phyloP scores from a whole-genome alignment of 257 asterid genomes.

The Nicotiana sylvestris region DNA sequence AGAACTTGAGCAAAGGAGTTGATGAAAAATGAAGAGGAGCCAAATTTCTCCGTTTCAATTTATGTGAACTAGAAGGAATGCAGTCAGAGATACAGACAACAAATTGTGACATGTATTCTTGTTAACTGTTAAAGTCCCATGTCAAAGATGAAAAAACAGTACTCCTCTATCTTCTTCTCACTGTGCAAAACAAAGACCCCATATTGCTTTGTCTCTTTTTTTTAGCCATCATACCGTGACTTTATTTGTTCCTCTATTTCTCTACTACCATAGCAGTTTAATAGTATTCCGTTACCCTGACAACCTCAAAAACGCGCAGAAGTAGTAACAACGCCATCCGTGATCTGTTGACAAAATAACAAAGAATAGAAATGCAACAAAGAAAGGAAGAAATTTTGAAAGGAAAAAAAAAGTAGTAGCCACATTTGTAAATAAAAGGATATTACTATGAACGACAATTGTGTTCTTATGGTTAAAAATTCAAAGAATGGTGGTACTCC shows the following conservation, averaged over 20 bases:
- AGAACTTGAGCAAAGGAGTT: too few species aligned
- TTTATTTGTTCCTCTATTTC: neutral
- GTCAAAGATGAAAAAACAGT: slow-evolving; percentile 17
- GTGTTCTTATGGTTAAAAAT: neutral
- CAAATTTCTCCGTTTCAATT: too few species aligned
- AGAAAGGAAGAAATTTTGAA: neutral
- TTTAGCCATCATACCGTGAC: slow-evolving; percentile 1
- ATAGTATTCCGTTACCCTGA: neutral
- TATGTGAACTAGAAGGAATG: neutral
- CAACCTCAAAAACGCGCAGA: slow-evolving; percentile 22
- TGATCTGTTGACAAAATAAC: neutral
- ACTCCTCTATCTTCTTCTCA: neutral
- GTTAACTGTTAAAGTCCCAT: neutral
- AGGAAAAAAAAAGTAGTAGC: neutral
- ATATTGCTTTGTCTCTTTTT: slow-evolving; percentile 1
- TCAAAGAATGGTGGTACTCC: neutral
- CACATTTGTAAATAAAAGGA: neutral
- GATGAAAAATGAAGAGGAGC: too few species aligned
- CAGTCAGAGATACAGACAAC: neutral
- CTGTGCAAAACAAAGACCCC: slow-evolving; percentile 22
- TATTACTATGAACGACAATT: neutral
- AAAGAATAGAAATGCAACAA: neutral
- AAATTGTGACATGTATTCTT: neutral
- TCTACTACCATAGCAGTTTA: slow-evolving; percentile 16
- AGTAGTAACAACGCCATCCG: neutral